Percentiles rank a stretch among this genome's conserved stretches.
Evolutionary conservation across 2,329 filamentous ascomycete genomes (phyloP).

Genomic region (Cadophora malorum): DNA sequence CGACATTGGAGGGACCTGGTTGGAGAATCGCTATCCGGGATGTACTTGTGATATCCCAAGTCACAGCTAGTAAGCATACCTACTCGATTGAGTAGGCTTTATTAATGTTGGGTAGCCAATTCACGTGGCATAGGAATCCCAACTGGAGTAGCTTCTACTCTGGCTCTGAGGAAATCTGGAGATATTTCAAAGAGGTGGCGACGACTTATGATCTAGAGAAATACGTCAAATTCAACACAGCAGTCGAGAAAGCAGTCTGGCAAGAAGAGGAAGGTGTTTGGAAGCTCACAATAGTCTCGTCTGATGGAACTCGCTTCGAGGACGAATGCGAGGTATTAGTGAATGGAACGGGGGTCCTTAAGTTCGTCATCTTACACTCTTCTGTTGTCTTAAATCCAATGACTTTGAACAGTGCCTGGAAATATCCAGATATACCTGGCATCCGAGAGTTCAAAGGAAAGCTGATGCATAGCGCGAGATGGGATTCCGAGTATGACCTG

Average conservation of each 20-base stretch:
- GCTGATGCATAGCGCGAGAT: slow-evolving; percentile 52
- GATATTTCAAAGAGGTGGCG: slow-evolving; percentile 46
- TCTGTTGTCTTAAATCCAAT: slow-evolving; percentile 42
- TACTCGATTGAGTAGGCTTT: not conserved
- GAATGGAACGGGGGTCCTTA: slow-evolving; percentile 57
- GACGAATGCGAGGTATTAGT: slow-evolving; percentile 56
- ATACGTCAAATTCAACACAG: slow-evolving; percentile 52
- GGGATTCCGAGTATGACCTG: slow-evolving; percentile 50
- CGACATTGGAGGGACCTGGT: slow-evolving; percentile 55
- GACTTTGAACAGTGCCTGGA: slow-evolving; percentile 56
- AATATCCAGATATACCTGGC: slow-evolving; percentile 54
- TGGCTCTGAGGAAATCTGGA: slow-evolving; percentile 39
- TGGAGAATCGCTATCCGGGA: slow-evolving; percentile 63
- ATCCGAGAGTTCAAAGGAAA: slow-evolving; percentile 54
- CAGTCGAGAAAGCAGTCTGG: slow-evolving; percentile 53
- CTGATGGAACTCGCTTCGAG: slow-evolving; percentile 30
- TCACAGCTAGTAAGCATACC: slow-evolving; percentile 64
- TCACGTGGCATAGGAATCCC: slow-evolving; percentile 31
- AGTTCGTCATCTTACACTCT: slow-evolving; percentile 44
- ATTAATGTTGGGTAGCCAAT: slow-evolving; percentile 18
- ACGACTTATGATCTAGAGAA: slow-evolving; percentile 46
- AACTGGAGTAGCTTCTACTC: slow-evolving; percentile 45
- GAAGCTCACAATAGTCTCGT: slow-evolving; percentile 35
- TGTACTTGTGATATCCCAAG: slow-evolving; percentile 60
- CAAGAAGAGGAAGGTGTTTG: slow-evolving; percentile 51